phyloP scores from a whole-genome alignment of 2,329 filamentous ascomycete genomes.

The Helotiales sp. region DNA sequence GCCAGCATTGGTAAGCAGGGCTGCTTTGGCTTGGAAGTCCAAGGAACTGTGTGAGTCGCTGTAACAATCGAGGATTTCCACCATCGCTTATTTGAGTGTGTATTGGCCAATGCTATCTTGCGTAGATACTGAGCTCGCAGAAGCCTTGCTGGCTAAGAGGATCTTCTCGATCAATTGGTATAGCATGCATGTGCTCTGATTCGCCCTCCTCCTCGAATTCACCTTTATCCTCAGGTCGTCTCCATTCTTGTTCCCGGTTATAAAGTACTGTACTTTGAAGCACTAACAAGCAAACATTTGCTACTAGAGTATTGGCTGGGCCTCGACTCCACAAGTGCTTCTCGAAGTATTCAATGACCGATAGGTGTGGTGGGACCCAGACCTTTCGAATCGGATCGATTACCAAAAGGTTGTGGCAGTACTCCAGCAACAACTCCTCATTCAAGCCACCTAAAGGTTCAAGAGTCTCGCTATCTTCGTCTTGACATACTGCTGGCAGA shows the following conservation, averaged over 20 bases:
- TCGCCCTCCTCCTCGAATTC: no score
- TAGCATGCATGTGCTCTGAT: no score
- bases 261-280: conserved; percentile 4
- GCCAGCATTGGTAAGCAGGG: conserved; percentile 11
- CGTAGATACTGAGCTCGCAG: not conserved
- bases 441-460: conserved; percentile 9
- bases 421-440: conserved; percentile 20
- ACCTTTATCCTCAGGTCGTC: no score
- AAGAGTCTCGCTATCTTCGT: conserved; percentile 13
- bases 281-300: not conserved
- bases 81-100: not conserved
- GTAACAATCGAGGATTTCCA: not conserved
- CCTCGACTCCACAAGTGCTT: conserved; percentile 18
- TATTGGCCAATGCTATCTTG: conserved; percentile 1
- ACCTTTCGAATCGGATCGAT: conserved; percentile 19
- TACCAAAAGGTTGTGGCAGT: conserved; percentile 30
- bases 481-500: conserved; percentile 21
- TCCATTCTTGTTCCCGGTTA: conserved; percentile 1
- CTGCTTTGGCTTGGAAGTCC: conserved; percentile 8
- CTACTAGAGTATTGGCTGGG: conserved; percentile 4
- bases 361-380: conserved; percentile 31
- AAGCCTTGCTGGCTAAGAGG: not conserved
- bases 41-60: conserved; percentile 7
- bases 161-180: not conserved
- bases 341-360: conserved; percentile 33